These are phyloP conservation scores for Rutstroemia sp. DNA, from an alignment of 2,329 filamentous ascomycete genomes.

Conservation along the genomic window DNA sequence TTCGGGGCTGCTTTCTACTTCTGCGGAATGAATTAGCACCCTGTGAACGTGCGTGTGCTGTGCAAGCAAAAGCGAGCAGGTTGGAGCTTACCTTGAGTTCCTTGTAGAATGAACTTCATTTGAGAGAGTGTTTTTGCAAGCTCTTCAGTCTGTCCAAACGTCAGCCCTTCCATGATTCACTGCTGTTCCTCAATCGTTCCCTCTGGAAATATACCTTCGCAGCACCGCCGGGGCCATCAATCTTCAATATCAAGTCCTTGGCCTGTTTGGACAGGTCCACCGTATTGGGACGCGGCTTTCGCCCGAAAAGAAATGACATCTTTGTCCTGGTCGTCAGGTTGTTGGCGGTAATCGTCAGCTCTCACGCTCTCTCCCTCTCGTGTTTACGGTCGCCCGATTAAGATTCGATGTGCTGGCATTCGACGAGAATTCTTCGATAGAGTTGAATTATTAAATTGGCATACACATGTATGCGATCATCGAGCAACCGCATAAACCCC, in stretches of 20 bases:
- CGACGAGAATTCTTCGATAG: constrained; percentile 4
- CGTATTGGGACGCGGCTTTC: constrained; percentile 54
- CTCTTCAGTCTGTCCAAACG: constrained; percentile 63
- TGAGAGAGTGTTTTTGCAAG: constrained; percentile 76
- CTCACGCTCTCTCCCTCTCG: not conserved
- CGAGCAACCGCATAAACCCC: not conserved
- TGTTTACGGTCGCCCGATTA: constrained; percentile 14
- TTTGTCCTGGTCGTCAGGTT: constrained; percentile 9
- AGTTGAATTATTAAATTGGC: not conserved
- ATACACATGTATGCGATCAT: constrained; percentile 4
- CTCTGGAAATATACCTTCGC: constrained; percentile 41
- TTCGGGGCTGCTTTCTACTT: constrained; percentile 78
- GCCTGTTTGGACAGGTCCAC: constrained; percentile 43
- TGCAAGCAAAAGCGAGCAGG: not conserved
- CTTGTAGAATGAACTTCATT: constrained; percentile 91
- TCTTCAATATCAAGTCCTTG: constrained; percentile 54
- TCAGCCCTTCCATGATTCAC: constrained; percentile 16
- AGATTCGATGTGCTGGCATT: constrained; percentile 11
- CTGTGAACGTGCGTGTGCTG: not conserved
- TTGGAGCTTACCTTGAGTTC: constrained; percentile 66
- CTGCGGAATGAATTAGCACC: constrained; percentile 38
- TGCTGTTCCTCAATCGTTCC: not conserved
- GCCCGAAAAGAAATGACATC: constrained; percentile 66
- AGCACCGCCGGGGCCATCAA: constrained; percentile 49
- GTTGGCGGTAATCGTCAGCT: constrained; percentile 5